A percentile compares a stretch with the other conserved stretches of the same genome.
Evolutionary conservation across 2,329 filamentous ascomycete genomes (phyloP).

Genomic region (Phoma sp.): DNA sequence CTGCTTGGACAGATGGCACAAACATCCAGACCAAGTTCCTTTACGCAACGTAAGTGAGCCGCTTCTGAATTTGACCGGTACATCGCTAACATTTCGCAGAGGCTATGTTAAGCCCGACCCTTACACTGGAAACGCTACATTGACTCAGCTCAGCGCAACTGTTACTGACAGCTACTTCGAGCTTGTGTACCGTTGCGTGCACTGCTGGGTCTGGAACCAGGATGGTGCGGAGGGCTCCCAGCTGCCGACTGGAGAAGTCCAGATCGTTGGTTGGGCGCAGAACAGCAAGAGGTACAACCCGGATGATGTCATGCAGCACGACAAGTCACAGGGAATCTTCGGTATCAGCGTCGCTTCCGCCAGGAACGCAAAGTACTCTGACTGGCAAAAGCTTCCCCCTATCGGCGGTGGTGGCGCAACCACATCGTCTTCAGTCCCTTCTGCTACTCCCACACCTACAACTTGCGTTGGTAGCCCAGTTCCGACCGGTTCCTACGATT

Average conservation of each 20-base stretch:
- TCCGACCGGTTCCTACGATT: constrained; percentile 61
- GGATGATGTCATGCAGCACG: constrained; percentile 57
- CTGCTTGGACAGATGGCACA: constrained; percentile 38
- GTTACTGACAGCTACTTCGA: constrained; percentile 66
- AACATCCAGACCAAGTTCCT: constrained; percentile 42
- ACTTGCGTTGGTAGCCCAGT: constrained; percentile 46
- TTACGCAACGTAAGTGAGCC: constrained; percentile 33
- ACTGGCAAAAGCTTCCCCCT: constrained; percentile 47
- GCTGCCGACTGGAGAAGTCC: constrained; percentile 42
- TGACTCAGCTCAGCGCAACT: constrained; percentile 65
- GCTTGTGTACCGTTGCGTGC: constrained; percentile 68
- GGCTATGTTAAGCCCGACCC: constrained; percentile 65
- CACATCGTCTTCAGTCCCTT: constrained; percentile 29
- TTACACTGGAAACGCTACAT: constrained; percentile 66
- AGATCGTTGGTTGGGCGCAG: constrained; percentile 64
- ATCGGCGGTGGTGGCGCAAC: constrained; percentile 35
- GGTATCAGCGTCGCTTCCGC: constrained; percentile 54
- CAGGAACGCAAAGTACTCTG: constrained; percentile 52
- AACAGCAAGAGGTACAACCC: constrained; percentile 47
- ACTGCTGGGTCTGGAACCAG: constrained; percentile 54
- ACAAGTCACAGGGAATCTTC: constrained; percentile 62
- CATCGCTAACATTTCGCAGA: constrained; percentile 33
- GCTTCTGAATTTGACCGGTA: neutral
- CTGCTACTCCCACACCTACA: constrained; percentile 37
- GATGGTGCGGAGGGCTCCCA: constrained; percentile 49